Conservation (phyloP, 306 rosid genomes). For the Vachellia collinsii region DNA sequence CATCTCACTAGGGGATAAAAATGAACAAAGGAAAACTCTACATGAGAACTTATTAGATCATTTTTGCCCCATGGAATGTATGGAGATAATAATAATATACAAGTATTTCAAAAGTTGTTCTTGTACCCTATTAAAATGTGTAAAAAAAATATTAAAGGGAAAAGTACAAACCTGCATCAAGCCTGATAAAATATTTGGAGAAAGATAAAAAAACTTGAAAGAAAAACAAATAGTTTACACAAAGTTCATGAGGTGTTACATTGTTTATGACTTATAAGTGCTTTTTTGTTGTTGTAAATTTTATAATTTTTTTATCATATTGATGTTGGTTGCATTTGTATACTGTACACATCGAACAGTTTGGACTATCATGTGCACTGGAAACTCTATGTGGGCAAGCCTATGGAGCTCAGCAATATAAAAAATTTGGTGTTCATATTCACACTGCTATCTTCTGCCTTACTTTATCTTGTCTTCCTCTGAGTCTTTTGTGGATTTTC, state of each 20-base stretch:
- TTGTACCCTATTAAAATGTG: background rate
- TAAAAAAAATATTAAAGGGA: background rate
- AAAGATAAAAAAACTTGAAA: background rate
- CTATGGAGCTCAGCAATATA: constrained; percentile 70
- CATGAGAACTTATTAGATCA: background rate
- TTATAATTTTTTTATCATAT: background rate
- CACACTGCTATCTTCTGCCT: constrained; percentile 64
- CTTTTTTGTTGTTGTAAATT: background rate
- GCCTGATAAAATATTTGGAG: background rate
- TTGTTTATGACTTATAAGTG: background rate
- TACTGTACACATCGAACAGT: constrained; percentile 44
- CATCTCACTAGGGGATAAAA: background rate
- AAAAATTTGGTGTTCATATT: constrained; percentile 56
- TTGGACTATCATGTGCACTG: constrained; percentile 68
- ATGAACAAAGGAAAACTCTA: background rate
- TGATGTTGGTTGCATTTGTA: background rate
- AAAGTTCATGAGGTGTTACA: background rate
- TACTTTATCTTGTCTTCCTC: constrained; percentile 59
- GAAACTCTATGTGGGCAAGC: constrained; percentile 74
- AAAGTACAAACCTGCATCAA: background rate
- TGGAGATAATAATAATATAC: background rate
- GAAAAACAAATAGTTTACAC: background rate
- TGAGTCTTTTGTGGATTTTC: constrained; percentile 62
- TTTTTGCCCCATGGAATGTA: background rate
- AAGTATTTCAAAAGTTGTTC: background rate